These are phyloP conservation scores for Cryptococcus wingfieldii DNA, from an alignment of 1,284 basidiomycete species.

Conservation along the genomic window DNA sequence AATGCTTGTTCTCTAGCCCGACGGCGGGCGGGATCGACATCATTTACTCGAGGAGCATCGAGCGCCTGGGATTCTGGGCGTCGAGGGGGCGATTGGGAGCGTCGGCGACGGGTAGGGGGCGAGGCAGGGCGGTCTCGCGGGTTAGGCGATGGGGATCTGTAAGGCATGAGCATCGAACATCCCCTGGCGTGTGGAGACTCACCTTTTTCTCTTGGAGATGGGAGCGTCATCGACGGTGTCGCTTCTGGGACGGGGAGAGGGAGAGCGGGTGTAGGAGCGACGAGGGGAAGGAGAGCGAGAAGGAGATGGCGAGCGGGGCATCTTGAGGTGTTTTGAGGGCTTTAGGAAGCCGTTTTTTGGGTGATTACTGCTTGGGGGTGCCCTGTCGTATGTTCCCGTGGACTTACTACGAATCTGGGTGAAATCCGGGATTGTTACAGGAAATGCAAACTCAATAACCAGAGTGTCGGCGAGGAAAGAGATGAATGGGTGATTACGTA, in stretches of 20 bases:
- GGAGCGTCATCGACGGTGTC: slow-evolving; percentile 23
- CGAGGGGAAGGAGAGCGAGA: slow-evolving; percentile 12
- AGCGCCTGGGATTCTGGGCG: slow-evolving; percentile 22
- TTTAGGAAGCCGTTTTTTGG: no score
- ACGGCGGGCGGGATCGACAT: slow-evolving; percentile 71
- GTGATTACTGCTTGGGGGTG: no score
- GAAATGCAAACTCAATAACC: no score
- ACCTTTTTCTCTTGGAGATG: slow-evolving; percentile 45
- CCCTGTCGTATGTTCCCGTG: no score
- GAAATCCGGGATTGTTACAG: no score
- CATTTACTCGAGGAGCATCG: slow-evolving; percentile 60
- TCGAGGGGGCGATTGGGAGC: slow-evolving; percentile 34
- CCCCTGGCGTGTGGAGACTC: slow-evolving; percentile 7
- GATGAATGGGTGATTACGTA: neutral
- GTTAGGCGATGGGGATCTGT: slow-evolving; percentile 41
- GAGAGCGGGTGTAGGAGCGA: slow-evolving; percentile 12
- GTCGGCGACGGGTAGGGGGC: slow-evolving; percentile 42
- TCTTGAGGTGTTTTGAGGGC: slow-evolving; percentile 5
- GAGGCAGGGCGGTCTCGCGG: slow-evolving; percentile 43
- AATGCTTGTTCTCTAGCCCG: slow-evolving; percentile 70
- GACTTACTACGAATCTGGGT: no score
- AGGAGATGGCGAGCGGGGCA: slow-evolving; percentile 27
- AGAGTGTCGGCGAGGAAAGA: neutral
- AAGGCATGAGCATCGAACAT: neutral
- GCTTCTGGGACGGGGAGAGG: slow-evolving; percentile 10